Conservation (phyloP, 2,329 filamentous ascomycete genomes). For the Daldinia eschscholtzii region DNA sequence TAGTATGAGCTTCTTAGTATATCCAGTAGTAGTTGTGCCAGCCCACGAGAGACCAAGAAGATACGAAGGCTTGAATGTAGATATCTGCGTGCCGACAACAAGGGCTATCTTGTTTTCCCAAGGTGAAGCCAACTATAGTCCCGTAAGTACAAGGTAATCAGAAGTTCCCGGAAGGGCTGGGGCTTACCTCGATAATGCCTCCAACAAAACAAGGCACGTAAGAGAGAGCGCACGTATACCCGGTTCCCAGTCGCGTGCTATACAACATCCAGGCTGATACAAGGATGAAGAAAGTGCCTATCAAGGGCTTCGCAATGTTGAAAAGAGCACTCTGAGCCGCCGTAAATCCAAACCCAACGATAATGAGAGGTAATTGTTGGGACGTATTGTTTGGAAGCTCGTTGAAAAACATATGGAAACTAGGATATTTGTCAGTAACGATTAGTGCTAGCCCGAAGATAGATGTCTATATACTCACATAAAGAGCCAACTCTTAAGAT, state of each 20-base stretch:
- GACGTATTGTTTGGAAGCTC: slow-evolving; percentile 3
- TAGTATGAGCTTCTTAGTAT: neutral
- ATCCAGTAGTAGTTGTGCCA: neutral
- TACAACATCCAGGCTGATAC: slow-evolving; percentile 1
- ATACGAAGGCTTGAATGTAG: slow-evolving; percentile 4
- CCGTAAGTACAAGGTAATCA: neutral
- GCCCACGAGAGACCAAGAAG: neutral
- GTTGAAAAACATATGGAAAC: neutral
- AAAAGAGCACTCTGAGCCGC: neutral
- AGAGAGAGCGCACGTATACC: neutral
- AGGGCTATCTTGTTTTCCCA: slow-evolving; percentile 7
- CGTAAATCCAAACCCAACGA: slow-evolving; percentile 2
- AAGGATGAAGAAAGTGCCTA: neutral
- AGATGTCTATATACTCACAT: neutral
- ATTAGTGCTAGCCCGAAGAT: too few relatives aligned
- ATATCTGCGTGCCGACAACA: neutral
- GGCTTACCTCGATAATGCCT: neutral
- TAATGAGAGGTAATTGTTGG: slow-evolving; percentile 1
- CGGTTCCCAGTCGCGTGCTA: neutral
- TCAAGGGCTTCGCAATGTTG: neutral
- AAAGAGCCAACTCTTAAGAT: neutral
- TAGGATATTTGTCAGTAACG: too few relatives aligned
- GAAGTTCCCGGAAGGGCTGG: neutral
- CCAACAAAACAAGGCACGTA: neutral
- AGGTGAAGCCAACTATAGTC: neutral